Conservation (phyloP, 2,329 filamentous ascomycete genomes). For the Fusarium vanettenii region DNA sequence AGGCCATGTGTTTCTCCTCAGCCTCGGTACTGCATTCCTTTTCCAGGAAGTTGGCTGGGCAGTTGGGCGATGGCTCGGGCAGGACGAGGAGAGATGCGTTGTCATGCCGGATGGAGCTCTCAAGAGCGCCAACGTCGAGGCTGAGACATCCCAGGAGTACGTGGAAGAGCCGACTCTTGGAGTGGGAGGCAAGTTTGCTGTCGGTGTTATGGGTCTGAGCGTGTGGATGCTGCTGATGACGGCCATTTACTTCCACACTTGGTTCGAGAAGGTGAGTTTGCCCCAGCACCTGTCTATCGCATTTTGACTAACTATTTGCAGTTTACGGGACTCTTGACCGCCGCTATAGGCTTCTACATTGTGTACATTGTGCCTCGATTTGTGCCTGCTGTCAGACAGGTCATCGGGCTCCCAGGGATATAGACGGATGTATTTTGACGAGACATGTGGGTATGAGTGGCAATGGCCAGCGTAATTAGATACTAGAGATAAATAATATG, state of each 20-base stretch:
- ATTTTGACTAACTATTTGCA: constrained; percentile 46
- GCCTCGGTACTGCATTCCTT: constrained; percentile 84
- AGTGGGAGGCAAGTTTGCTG: constrained; percentile 66
- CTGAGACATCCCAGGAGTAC: constrained; percentile 42
- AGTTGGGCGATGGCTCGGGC: constrained; percentile 55
- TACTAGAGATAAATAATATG: constrained; percentile 11
- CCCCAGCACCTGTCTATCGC: fast-evolving
- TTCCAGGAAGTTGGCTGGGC: constrained; percentile 81
- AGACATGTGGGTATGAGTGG: constrained; percentile 27
- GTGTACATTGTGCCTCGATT: constrained; percentile 66
- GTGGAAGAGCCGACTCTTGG: constrained; percentile 50
- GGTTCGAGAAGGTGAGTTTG: constrained; percentile 91
- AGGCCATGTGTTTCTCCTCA: constrained; percentile 93
- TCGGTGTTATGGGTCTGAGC: constrained; percentile 75
- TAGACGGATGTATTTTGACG: constrained; percentile 40
- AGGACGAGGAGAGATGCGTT: constrained; percentile 72
- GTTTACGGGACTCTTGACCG: constrained; percentile 66
- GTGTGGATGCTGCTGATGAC: constrained; percentile 99
- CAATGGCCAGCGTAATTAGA: constrained; percentile 7
- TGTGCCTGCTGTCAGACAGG: constrained; percentile 57
- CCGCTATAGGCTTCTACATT: constrained; percentile 58
- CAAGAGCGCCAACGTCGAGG: constrained; percentile 67
- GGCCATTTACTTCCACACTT: constrained; percentile 97
- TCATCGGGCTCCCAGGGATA: constrained; percentile 65
- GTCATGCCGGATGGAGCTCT: constrained; percentile 74